Conservation (phyloP, 2,329 filamentous ascomycete genomes). For the Lecanosticta acicola region DNA sequence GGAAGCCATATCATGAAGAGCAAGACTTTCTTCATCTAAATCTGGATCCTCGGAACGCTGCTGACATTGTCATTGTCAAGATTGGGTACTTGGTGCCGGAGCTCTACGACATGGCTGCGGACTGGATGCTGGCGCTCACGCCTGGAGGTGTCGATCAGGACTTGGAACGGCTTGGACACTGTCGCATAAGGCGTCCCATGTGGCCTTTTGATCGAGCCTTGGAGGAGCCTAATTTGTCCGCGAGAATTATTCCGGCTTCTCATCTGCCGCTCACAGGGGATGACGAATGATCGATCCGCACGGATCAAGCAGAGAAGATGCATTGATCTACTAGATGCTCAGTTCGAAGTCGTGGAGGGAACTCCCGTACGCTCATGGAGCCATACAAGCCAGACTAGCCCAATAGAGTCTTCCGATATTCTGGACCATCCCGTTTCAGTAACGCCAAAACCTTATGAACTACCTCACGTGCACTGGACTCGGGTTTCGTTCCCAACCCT, state of each 20-base stretch:
- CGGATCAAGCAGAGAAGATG: too few species aligned
- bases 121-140: constrained; percentile 21
- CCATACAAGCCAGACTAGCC: background rate
- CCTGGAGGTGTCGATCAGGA: constrained; percentile 21
- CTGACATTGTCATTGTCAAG: constrained; percentile 20
- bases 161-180: constrained; percentile 13
- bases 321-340: too few species aligned
- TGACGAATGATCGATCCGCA: background rate
- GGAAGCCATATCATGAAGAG: constrained; percentile 23
- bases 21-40: constrained; percentile 15
- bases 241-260: constrained; percentile 13
- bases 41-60: constrained; percentile 10
- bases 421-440: background rate
- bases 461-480: background rate
- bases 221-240: constrained; percentile 10
- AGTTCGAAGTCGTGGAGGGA: too few species aligned
- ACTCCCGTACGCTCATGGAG: too few species aligned
- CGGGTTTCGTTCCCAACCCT: background rate
- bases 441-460: background rate
- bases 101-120: constrained; percentile 18
- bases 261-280: constrained; percentile 4
- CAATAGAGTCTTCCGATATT: background rate
- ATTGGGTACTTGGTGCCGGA: constrained; percentile 22
- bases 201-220: constrained; percentile 17
- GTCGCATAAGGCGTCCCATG: constrained; percentile 18